Evolutionary conservation across 768 basidiomycete species (phyloP).

Genomic region (Trametes cinnabarina): DNA sequence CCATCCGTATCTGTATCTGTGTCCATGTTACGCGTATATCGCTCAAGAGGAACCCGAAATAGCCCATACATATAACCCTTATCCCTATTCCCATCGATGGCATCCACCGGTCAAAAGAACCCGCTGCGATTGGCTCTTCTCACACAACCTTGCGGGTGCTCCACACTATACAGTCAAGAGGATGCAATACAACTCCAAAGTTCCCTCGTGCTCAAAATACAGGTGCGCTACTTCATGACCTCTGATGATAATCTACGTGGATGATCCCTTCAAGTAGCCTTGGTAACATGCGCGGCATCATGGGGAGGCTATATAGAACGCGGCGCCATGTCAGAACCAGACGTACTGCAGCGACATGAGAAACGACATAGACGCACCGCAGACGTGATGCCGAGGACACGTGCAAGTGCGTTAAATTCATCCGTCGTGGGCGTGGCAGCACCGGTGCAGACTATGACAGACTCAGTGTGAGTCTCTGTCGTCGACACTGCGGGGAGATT

Average conservation of each 20-base stretch:
- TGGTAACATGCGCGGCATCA: conserved; percentile 28
- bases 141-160: background rate
- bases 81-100: background rate
- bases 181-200: conserved; percentile 11
- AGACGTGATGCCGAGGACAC: conserved; percentile 26
- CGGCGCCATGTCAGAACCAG: background rate
- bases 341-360: background rate
- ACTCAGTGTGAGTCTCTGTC: background rate
- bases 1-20: too few species aligned
- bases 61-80: too few species aligned
- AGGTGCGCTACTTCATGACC: conserved; percentile 4
- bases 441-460: conserved; percentile 30
- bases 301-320: conserved; percentile 24
- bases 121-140: background rate
- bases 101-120: background rate
- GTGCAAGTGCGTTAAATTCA: conserved; percentile 32
- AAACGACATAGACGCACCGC: conserved; percentile 18
- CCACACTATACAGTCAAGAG: background rate
- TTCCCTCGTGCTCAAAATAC: conserved; percentile 11
- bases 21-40: too few species aligned
- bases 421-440: conserved; percentile 20
- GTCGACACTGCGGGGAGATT: background rate
- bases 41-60: too few species aligned
- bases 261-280: background rate
- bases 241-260: background rate